A percentile compares a stretch with the other conserved stretches of the same genome.
Conservation (phyloP, 768 basidiomycete genomes). For the Leccinum longicurvipes region DNA sequence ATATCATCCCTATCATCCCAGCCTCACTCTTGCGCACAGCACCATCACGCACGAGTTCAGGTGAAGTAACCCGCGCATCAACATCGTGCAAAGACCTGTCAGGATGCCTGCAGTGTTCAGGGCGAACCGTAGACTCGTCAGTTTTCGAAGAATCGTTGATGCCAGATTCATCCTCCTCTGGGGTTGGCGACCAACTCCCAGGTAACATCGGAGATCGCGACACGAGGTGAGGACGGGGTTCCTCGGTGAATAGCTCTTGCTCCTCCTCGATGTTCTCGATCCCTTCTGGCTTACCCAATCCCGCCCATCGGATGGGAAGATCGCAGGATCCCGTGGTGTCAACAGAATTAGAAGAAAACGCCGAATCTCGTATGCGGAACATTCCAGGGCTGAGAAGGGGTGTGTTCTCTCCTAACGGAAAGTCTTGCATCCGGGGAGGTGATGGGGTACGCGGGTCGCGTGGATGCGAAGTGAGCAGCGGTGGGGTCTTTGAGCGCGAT, state of each 20-base stretch:
- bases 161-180: slow-evolving; percentile 48
- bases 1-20: slow-evolving; percentile 52
- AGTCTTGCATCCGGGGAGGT: slow-evolving; percentile 21
- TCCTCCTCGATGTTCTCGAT: slow-evolving; percentile 37
- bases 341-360: slow-evolving; percentile 47
- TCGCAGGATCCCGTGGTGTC: slow-evolving; percentile 45
- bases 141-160: slow-evolving; percentile 22
- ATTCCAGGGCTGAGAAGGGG: slow-evolving; percentile 52
- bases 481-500: slow-evolving; percentile 40
- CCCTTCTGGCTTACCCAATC: slow-evolving; percentile 38
- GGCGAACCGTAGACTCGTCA: slow-evolving; percentile 25
- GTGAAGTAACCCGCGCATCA: slow-evolving; percentile 48
- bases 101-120: slow-evolving; percentile 26
- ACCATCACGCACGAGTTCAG: slow-evolving; percentile 46
- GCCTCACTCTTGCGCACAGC: slow-evolving; percentile 59
- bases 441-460: slow-evolving; percentile 26
- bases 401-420: slow-evolving; percentile 24
- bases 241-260: slow-evolving; percentile 27
- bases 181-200: slow-evolving; percentile 53
- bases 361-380: slow-evolving; percentile 60
- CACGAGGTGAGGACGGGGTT: slow-evolving; percentile 19
- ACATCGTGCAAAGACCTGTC: slow-evolving; percentile 47
- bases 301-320: slow-evolving; percentile 63
- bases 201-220: slow-evolving; percentile 42
- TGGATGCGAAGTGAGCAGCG: slow-evolving; percentile 32